Conservation (phyloP, 1,284 basidiomycete species). For the Meripilus lineatus region DNA sequence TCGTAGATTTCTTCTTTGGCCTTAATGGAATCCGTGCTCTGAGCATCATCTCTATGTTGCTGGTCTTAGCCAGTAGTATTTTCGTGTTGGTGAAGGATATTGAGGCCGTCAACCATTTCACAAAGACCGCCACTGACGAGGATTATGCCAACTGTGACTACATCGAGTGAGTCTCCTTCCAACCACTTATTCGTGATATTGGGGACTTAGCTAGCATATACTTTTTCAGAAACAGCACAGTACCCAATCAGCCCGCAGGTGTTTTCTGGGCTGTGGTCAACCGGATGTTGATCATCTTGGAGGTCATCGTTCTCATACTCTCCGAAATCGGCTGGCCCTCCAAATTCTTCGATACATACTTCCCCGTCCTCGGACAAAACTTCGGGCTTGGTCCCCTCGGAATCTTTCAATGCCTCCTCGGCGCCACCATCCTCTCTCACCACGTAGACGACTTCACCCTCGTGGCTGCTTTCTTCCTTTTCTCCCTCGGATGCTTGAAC, state of each 20-base stretch:
- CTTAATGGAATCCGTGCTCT: slow-evolving; percentile 76
- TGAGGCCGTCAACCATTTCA: slow-evolving; percentile 67
- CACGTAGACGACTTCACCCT: slow-evolving; percentile 83
- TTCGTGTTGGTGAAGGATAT: slow-evolving; percentile 78
- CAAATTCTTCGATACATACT: slow-evolving; percentile 72
- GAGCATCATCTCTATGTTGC: slow-evolving; percentile 74
- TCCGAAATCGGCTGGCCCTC: slow-evolving; percentile 79
- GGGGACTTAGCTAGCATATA: slow-evolving; percentile 11
- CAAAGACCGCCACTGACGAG: slow-evolving; percentile 31
- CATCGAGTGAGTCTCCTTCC: slow-evolving; percentile 51
- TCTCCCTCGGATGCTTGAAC: slow-evolving; percentile 81
- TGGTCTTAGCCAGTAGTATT: slow-evolving; percentile 80
- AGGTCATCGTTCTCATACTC: slow-evolving; percentile 72
- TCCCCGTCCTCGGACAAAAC: slow-evolving; percentile 76
- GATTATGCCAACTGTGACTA: slow-evolving; percentile 66
- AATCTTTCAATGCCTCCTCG: slow-evolving; percentile 81
- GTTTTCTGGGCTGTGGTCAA: slow-evolving; percentile 87
- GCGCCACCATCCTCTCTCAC: slow-evolving; percentile 79
- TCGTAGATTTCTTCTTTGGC: slow-evolving; percentile 65
- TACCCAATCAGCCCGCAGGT: slow-evolving; percentile 87
- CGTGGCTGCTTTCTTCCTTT: slow-evolving; percentile 81
- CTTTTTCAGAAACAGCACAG: slow-evolving; percentile 59
- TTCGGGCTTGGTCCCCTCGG: slow-evolving; percentile 86
- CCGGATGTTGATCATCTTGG: slow-evolving; percentile 78
- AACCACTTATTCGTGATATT: not conserved